Evolutionary conservation across 1,139 yeast genomes (phyloP).

Genomic region (Kazachstania sp.): DNA sequence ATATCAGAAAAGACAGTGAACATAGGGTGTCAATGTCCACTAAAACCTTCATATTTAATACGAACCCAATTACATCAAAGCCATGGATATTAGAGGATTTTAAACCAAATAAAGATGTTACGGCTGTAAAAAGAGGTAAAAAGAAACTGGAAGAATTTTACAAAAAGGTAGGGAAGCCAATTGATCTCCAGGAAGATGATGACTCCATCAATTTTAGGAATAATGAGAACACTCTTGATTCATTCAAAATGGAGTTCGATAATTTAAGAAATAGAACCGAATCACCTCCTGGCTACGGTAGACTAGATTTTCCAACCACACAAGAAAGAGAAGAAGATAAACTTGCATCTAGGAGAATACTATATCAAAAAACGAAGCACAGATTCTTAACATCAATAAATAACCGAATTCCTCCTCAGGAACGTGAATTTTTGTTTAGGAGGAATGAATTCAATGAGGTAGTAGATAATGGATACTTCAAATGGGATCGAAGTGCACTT

Average conservation of each 20-base stretch:
- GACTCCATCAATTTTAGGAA: background rate
- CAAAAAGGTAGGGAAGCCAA: conserved; percentile 16
- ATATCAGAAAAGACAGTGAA: background rate
- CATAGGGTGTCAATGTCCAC: background rate
- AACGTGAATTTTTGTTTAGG: conserved; percentile 28
- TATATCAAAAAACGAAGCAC: conserved; percentile 32
- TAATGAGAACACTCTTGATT: background rate
- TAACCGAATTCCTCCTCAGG: conserved; percentile 24
- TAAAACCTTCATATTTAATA: conserved; percentile 19
- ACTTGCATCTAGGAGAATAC: conserved; percentile 27
- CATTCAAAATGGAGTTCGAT: conserved; percentile 11
- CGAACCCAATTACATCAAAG: conserved; percentile 28
- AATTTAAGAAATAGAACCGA: conserved; percentile 39
- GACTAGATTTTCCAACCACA: conserved; percentile 54
- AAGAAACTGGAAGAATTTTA: conserved; percentile 14
- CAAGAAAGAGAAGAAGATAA: conserved; percentile 39
- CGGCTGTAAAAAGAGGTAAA: conserved; percentile 11
- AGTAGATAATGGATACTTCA: conserved; percentile 39
- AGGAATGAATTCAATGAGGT: conserved; percentile 31
- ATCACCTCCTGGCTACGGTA: conserved; percentile 60
- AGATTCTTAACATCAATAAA: conserved; percentile 34
- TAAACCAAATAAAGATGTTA: conserved; percentile 19
- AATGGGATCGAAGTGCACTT: conserved; percentile 19
- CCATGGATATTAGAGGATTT: conserved; percentile 33
- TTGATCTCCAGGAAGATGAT: background rate